These are phyloP conservation scores for Persicaria tinctoria DNA, from an alignment of 148 eudicot genomes.

Conservation along the genomic window DNA sequence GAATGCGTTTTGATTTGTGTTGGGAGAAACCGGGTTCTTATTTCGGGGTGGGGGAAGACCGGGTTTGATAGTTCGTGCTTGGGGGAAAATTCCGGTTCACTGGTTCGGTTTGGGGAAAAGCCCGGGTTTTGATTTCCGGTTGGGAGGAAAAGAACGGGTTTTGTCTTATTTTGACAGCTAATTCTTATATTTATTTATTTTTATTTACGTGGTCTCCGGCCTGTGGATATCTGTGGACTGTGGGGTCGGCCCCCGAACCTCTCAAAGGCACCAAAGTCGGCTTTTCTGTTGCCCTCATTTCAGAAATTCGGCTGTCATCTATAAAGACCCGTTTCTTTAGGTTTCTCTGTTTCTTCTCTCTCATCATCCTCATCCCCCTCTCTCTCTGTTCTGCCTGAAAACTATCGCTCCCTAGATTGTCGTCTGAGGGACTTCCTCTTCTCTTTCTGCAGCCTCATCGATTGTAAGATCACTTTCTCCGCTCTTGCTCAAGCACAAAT, in stretches of 20 bases:
- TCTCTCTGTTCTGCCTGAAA: neutral
- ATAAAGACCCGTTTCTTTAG: conserved; percentile 10
- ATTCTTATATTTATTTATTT: neutral
- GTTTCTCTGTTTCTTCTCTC: conserved; percentile 1
- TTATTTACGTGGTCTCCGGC: conserved; percentile 1
- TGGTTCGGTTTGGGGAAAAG: too few relatives aligned
- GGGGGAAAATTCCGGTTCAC: too few relatives aligned
- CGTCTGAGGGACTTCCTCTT: neutral
- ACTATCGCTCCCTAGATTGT: conserved; percentile 6
- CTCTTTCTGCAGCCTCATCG: conserved; percentile 6
- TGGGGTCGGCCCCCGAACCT: conserved; percentile 1
- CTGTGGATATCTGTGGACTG: conserved; percentile 5
- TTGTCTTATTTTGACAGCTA: neutral
- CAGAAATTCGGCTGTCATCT: conserved; percentile 11
- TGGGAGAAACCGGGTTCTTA: too few relatives aligned
- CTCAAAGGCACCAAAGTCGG: conserved; percentile 6
- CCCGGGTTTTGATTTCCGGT: too few relatives aligned
- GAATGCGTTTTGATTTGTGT: too few relatives aligned
- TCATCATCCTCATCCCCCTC: conserved; percentile 2
- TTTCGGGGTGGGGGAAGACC: too few relatives aligned
- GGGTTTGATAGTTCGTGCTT: too few relatives aligned
- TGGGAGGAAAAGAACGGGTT: neutral
- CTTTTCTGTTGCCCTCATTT: conserved; percentile 10
- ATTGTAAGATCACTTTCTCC: conserved; percentile 9
- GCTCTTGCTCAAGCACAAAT: neutral